Conservation (phyloP, 2,329 filamentous ascomycete species). For the Achaetomium macrosporum region DNA sequence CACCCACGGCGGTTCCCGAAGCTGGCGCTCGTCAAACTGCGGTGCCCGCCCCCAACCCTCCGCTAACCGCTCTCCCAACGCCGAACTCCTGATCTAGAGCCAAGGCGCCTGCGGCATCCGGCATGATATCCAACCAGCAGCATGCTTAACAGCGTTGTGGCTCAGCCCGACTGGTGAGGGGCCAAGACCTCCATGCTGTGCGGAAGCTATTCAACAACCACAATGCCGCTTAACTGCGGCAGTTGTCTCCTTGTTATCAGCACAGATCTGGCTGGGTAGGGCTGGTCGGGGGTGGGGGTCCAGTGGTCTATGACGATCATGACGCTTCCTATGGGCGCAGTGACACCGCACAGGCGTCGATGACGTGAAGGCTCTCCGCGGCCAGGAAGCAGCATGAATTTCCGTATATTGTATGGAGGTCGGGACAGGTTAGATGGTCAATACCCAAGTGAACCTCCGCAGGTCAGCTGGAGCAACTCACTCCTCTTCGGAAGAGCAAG, state of each 20-base stretch:
- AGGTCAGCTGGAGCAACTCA: too few relatives aligned
- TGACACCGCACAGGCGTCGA: conserved; percentile 23
- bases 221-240: conserved; percentile 19
- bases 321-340: conserved; percentile 20
- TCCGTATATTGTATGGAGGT: too few relatives aligned
- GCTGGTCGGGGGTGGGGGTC: conserved; percentile 19
- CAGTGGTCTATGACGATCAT: conserved; percentile 20
- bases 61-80: conserved; percentile 1
- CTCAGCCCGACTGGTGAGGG: conserved; percentile 20
- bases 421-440: not conserved
- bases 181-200: conserved; percentile 23
- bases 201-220: conserved; percentile 20
- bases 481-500: too few relatives aligned
- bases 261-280: conserved; percentile 24
- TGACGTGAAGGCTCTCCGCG: not conserved
- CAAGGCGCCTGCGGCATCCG: not conserved
- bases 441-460: not conserved
- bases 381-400: not conserved
- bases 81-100: not conserved
- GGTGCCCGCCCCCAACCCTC: not conserved
- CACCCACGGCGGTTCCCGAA: not conserved
- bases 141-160: conserved; percentile 23
- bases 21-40: not conserved
- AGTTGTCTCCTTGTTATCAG: conserved; percentile 22
- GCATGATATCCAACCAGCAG: not conserved